Percentiles rank a stretch among this genome's conserved stretches.
These are phyloP conservation scores for Amaranthus cruentus DNA, from an alignment of 148 eudicot species.

Conservation along the genomic window DNA sequence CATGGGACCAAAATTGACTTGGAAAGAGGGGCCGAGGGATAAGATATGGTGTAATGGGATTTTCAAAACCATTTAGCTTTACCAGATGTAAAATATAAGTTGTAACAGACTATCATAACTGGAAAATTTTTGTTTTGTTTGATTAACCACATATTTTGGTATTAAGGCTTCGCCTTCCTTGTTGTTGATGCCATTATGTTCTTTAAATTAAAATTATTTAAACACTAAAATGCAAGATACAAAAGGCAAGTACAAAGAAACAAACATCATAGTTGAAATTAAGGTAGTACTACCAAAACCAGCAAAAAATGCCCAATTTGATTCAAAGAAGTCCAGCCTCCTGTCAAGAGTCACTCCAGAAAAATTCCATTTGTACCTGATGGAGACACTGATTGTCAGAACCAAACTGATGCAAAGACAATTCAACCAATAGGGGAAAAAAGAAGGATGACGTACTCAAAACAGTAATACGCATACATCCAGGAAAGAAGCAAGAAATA, in stretches of 20 bases:
- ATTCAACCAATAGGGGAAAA: not conserved
- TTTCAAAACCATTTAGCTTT: too few relatives aligned
- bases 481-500: slow-evolving; percentile 85
- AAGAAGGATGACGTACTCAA: slow-evolving; percentile 65
- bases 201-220: not conserved
- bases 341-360: slow-evolving; percentile 75
- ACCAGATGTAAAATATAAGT: too few relatives aligned
- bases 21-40: too few relatives aligned
- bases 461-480: slow-evolving; percentile 98
- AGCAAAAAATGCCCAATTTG: slow-evolving; percentile 97
- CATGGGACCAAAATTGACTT: too few relatives aligned
- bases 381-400: slow-evolving; percentile 5
- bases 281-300: slow-evolving; percentile 68
- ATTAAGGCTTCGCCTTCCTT: too few relatives aligned
- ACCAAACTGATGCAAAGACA: slow-evolving; percentile 14
- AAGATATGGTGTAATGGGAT: too few relatives aligned
- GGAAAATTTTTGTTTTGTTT: too few relatives aligned
- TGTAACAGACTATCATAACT: too few relatives aligned
- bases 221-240: too few relatives aligned
- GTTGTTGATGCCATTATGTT: not conserved
- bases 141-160: too few relatives aligned
- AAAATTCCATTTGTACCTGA: slow-evolving; percentile 96
- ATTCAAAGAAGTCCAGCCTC: slow-evolving; percentile 93
- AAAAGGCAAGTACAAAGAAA: slow-evolving; percentile 11
- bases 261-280: not conserved